These are phyloP conservation scores for Dimocarpus longan DNA, from an alignment of 345 rosid genomes.

Conservation along the genomic window DNA sequence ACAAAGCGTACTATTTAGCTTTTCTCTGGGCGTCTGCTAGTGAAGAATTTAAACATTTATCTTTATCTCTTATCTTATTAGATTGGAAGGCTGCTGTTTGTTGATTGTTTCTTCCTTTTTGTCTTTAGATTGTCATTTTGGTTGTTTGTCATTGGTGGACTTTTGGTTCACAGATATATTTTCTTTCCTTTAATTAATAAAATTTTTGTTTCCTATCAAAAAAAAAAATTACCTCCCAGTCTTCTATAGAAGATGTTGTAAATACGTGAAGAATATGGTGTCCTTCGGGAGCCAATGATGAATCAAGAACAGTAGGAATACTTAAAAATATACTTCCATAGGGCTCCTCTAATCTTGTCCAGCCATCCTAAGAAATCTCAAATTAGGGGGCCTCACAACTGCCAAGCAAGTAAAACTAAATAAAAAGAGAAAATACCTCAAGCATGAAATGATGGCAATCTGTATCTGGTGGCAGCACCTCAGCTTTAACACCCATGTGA, in stretches of 20 bases:
- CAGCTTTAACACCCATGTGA: conserved; percentile 93
- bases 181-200: too few species aligned
- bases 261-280: conserved; percentile 89
- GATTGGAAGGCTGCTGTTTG: too few species aligned
- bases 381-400: neutral
- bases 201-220: too few species aligned
- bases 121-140: too few species aligned
- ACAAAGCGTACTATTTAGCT: too few species aligned
- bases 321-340: conserved; percentile 97
- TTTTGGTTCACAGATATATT: too few species aligned
- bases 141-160: too few species aligned
- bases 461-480: conserved; percentile 79
- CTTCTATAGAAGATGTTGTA: conserved; percentile 82
- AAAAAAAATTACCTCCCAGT: conserved; percentile 95
- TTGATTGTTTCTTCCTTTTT: too few species aligned
- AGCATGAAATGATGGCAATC: conserved; percentile 97
- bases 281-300: conserved; percentile 82
- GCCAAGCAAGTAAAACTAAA: conserved; percentile 18
- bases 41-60: too few species aligned
- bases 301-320: conserved; percentile 92
- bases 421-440: conserved; percentile 53
- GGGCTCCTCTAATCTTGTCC: conserved; percentile 73
- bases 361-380: conserved; percentile 52
- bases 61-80: too few species aligned
- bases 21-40: too few species aligned